Conservation (phyloP, 2,329 filamentous ascomycete species). For the Mycocentrospora acerina region DNA sequence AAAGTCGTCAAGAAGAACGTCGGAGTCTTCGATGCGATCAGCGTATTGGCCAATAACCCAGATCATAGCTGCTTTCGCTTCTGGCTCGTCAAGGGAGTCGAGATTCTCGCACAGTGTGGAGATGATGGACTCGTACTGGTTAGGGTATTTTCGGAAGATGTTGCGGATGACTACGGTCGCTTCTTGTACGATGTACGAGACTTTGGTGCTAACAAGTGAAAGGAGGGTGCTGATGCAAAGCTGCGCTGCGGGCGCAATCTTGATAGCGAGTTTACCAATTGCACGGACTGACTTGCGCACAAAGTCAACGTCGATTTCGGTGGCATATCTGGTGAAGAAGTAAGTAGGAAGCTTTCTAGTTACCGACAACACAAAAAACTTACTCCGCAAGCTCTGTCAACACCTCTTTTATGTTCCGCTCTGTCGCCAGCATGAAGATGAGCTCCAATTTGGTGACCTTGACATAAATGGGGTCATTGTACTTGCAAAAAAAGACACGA, state of each 20-base stretch:
- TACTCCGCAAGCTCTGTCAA: slow-evolving; percentile 89
- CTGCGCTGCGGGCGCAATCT: slow-evolving; percentile 91
- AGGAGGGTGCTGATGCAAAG: slow-evolving; percentile 91
- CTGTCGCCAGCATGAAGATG: slow-evolving; percentile 97
- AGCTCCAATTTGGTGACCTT: slow-evolving; percentile 98
- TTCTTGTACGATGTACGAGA: slow-evolving; percentile 98
- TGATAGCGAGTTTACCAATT: slow-evolving; percentile 97
- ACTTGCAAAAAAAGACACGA: slow-evolving; percentile 99
- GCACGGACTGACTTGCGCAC: slow-evolving; percentile 96
- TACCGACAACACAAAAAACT: slow-evolving; percentile 20
- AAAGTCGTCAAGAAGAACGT: slow-evolving; percentile 91
- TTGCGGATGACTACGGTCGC: slow-evolving; percentile 98
- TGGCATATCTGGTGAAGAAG: slow-evolving; percentile 65
- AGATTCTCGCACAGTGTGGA: slow-evolving; percentile 93
- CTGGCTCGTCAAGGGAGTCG: slow-evolving; percentile 93
- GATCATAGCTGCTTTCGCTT: slow-evolving; percentile 97
- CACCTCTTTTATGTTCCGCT: slow-evolving; percentile 94
- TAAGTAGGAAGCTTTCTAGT: neutral
- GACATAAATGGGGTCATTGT: slow-evolving; percentile 99
- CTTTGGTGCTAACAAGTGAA: slow-evolving; percentile 94
- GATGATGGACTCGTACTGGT: slow-evolving; percentile 98
- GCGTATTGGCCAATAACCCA: slow-evolving; percentile 99
- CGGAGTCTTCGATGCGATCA: slow-evolving; percentile 94
- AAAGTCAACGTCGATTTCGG: slow-evolving; percentile 98
- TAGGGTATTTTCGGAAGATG: slow-evolving; percentile 98